A percentile compares a stretch with the other conserved stretches of the same genome.
Evolutionary conservation across 306 rosid genomes (phyloP).

Genomic region (Ormosia semicastrata): DNA sequence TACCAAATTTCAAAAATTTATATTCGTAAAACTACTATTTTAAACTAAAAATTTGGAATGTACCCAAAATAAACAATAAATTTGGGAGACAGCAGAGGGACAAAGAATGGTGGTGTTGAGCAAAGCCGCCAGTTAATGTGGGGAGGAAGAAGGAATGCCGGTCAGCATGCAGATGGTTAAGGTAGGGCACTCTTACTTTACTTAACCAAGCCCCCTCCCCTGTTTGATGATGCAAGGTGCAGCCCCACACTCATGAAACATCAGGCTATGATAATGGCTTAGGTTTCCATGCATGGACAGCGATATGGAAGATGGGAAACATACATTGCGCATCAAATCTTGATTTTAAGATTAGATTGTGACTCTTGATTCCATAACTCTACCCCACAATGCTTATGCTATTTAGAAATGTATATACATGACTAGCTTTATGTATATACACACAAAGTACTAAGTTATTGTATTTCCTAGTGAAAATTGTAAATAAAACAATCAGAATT

Average conservation of each 20-base stretch:
- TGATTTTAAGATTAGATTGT: conserved; percentile 23
- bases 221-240: not conserved
- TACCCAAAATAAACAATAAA: not conserved
- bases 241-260: conserved; percentile 12
- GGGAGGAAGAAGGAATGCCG: conserved; percentile 1
- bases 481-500: too few relatives aligned
- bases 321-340: conserved; percentile 20
- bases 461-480: too few relatives aligned
- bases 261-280: not conserved
- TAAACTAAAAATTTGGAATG: too few relatives aligned
- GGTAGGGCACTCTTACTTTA: conserved; percentile 22
- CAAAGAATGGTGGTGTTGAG: conserved; percentile 21
- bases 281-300: conserved; percentile 24
- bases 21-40: not conserved
- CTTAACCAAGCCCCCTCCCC: not conserved
- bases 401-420: not conserved
- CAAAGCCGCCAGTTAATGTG: conserved; percentile 14
- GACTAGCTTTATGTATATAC: not conserved
- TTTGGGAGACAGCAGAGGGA: not conserved
- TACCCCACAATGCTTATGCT: not conserved
- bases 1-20: not conserved
- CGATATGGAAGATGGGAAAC: conserved; percentile 11
- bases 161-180: conserved; percentile 7
- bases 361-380: conserved; percentile 22
- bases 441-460: too few relatives aligned